These are phyloP conservation scores for Warburgia ugandensis DNA, from an alignment of 164 flowering plant species.

Conservation along the genomic window DNA sequence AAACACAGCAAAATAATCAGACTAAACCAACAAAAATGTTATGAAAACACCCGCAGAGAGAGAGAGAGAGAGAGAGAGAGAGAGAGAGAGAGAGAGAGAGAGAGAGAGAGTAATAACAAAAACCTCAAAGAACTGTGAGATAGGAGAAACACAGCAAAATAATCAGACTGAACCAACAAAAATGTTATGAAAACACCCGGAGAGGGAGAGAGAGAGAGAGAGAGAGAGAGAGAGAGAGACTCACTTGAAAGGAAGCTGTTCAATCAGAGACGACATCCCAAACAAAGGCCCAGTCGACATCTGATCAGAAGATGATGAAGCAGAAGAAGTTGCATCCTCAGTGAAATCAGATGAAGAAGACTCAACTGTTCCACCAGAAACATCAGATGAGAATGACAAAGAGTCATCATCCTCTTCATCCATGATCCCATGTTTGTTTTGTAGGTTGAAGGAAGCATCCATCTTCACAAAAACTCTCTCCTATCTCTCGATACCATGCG, in stretches of 20 bases:
- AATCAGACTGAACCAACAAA: not conserved
- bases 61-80: too few relatives aligned
- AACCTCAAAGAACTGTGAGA: too few relatives aligned
- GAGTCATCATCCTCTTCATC: slow-evolving; percentile 23
- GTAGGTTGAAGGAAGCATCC: slow-evolving; percentile 11
- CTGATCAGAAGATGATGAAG: slow-evolving; percentile 19
- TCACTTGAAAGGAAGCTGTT: slow-evolving; percentile 79
- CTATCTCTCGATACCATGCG: slow-evolving; percentile 6
- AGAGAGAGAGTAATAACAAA: too few relatives aligned
- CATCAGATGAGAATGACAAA: slow-evolving; percentile 21
- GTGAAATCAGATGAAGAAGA: slow-evolving; percentile 35
- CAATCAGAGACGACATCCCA: slow-evolving; percentile 69
- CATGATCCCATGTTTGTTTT: slow-evolving; percentile 17
- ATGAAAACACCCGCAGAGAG: too few relatives aligned
- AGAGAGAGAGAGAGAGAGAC: slow-evolving; percentile 12
- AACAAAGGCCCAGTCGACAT: slow-evolving; percentile 47
- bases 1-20: too few relatives aligned
- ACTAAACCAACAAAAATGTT: too few relatives aligned
- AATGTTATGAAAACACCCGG: not conserved
- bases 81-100: too few relatives aligned
- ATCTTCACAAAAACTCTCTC: slow-evolving; percentile 3
- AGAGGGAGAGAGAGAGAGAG: not conserved
- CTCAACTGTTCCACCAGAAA: slow-evolving; percentile 22
- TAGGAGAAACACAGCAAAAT: too few relatives aligned
- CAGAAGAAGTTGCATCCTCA: slow-evolving; percentile 42